Evolutionary conservation across 495 filamentous ascomycete species (phyloP), one percentile per base, ranked within the genome.

Genomic region (Aspergillus kassunensis): DNA sequence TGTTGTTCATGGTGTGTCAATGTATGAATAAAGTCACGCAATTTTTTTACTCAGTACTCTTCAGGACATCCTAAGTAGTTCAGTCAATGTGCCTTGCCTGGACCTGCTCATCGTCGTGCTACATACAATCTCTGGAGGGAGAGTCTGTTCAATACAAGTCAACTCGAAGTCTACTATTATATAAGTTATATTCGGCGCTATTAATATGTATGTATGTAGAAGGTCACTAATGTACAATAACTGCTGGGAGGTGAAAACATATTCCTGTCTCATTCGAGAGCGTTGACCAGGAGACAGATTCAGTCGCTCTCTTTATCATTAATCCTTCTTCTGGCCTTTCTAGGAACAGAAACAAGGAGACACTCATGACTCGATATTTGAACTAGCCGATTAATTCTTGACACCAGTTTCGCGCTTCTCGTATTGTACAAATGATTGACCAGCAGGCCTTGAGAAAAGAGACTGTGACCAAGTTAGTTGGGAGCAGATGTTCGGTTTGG

Each of bases 371-470:
- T 19, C 15, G 10, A 25, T 6, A 33, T 35, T 8, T 21, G 2
- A 40, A 11, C 36, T 35, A 41, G 10, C 23, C 33, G 25, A 57
- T 62, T 52, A 71, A 59, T 57, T 55, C 44, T 72, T 74, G 33
- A 37, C 50, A 15, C 16, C 20, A 7, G 13, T 10, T 44, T 57
- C 53, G 42, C 71, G 71, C 60, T 68, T 73, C 55, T 77, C 74
- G 25, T 65, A 77, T 35, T 68, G 56, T 36, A 74, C 70, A 46
- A 64, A 58, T 0, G 71, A 74, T 58, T 71, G 66, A 39, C 69
- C 71, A 42, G 67, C 54, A 27, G 77, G 75, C 53, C 75, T 71
- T 30, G 77, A 78, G 61, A 80, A 80, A 16, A 80, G 56, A n/a
- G 75, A 76, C 73, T 76, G 19, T 24, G 3, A 31, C 0, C 35